Evolutionary conservation across 257 asterid genomes (phyloP), one percentile per base, ranked within the genome.

Genomic region (Nicotiana sylvestris): DNA sequence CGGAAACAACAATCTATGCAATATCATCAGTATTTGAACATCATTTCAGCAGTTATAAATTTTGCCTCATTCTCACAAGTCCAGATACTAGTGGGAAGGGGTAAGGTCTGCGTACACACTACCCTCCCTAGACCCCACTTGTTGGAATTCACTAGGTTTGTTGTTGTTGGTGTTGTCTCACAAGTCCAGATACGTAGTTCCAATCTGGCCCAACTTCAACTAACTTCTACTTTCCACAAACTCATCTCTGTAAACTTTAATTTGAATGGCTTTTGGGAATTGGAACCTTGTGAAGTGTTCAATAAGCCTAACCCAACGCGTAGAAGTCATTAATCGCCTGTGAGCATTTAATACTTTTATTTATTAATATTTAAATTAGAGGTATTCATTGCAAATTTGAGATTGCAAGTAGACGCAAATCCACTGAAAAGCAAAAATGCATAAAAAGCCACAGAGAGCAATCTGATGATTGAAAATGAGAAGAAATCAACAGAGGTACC

Each of bases 401-500:
- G 58, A n/a, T 21, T 43, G 60, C 60, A 21, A 70, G 58, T 21
- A 21, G 37, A n/a, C 3, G 3, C 12, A 70, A 65, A 43, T 15
- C 78, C 57, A 43, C 25, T 70, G 60, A 43, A 21, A 21, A 69
- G 9, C 13, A 21, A 4, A 39, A 69, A n/a, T 4, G 3, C 12
- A 67, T 21, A 9, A 21, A 43, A 81, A 58, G 25, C 18, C 46
- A 69, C 8, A 9, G 1, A 15, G 29, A 35, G 21, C 33, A 4
- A 12, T 43, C 18, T 6, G 78, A 43, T 12, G 3, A 70, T 7
- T 72, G 15, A 72, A 12, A 25, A 46, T 25, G 78, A 72, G 78
- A 53, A 72, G 61, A 72, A 72, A 72, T 72, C 61, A 72, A 72
- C 78, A 74, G 43, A 15, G 55, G 78, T 89, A 96, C 99, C 98